Evolutionary conservation across 2,329 filamentous ascomycete species (phyloP).

Genomic region (Beauveria sp.): DNA sequence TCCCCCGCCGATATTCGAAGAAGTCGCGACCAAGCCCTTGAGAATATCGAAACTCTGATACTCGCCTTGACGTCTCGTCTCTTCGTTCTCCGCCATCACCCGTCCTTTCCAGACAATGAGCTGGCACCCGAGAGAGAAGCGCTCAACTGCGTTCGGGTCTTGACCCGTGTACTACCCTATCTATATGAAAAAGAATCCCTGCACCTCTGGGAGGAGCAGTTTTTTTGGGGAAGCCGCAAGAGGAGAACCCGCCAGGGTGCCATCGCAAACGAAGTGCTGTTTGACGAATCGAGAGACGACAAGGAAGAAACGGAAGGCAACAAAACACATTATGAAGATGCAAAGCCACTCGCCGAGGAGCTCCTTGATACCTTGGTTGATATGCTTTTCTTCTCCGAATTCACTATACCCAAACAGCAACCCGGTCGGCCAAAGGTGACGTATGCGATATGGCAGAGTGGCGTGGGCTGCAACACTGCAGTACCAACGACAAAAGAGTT

Average conservation of each 20-base stretch:
- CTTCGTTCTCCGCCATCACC: constrained; percentile 75
- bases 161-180: constrained; percentile 84
- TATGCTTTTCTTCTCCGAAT: constrained; percentile 82
- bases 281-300: constrained; percentile 63
- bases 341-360: constrained; percentile 84
- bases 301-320: constrained; percentile 38
- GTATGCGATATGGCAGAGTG: constrained; percentile 96
- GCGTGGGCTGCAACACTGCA: constrained; percentile 87
- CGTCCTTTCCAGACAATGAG: constrained; percentile 81
- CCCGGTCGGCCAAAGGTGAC: constrained; percentile 72
- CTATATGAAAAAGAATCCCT: constrained; percentile 84
- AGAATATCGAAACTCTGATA: constrained; percentile 85
- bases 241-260: constrained; percentile 61
- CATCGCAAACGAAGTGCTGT: constrained; percentile 69
- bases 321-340: constrained; percentile 65
- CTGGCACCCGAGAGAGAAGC: constrained; percentile 78
- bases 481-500: constrained; percentile 84
- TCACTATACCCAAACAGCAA: constrained; percentile 71
- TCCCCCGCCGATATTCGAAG: constrained; percentile 81
- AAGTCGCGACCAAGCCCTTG: constrained; percentile 74
- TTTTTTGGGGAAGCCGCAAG: constrained; percentile 79
- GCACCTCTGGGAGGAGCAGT: constrained; percentile 78
- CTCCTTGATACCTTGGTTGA: constrained; percentile 85
- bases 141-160: constrained; percentile 89
- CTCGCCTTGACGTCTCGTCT: constrained; percentile 77